Evolutionary conservation across 2,329 filamentous ascomycete species (phyloP).

Genomic region (Venturiaceae sp.): DNA sequence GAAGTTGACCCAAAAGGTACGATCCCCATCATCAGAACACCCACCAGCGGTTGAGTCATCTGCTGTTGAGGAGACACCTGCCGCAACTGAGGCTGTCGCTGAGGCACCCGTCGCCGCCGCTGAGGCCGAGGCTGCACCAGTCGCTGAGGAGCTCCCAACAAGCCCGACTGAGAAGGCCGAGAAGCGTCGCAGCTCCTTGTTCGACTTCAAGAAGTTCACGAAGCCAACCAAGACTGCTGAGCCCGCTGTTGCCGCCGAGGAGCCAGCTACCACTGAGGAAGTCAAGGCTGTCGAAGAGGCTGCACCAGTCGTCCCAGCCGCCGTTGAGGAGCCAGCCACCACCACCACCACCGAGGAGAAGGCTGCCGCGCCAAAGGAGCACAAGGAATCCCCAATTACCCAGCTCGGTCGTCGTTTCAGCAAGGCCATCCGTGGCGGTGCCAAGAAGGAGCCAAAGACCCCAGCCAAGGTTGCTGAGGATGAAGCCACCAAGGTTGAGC

Average conservation of each 20-base stretch:
- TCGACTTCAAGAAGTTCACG: conserved; percentile 6
- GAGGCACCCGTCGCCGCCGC: conserved; percentile 2
- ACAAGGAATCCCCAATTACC: conserved; percentile 12
- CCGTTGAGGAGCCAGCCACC: conserved; percentile 12
- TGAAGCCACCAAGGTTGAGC: conserved; percentile 19
- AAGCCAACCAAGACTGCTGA: conserved; percentile 5
- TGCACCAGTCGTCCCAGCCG: conserved; percentile 13
- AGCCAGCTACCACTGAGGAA: conserved; percentile 20
- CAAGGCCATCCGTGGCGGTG: conserved; percentile 27
- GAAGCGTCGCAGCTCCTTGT: conserved; percentile 12
- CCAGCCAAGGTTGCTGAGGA: conserved; percentile 22
- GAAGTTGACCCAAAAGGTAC: conserved; percentile 7
- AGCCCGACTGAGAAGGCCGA: conserved; percentile 3
- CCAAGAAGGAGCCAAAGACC: conserved; percentile 24
- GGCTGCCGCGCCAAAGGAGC: conserved; percentile 12
- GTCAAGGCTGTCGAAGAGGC: conserved; percentile 9
- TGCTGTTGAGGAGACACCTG: conserved; percentile 26
- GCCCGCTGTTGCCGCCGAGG: conserved; percentile 9
- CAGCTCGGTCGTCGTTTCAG: conserved; percentile 28
- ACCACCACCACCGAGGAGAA: conserved; percentile 11
- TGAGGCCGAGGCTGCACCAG: background rate
- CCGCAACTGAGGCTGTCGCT: conserved; percentile 25
- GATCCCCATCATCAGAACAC: conserved; percentile 8
- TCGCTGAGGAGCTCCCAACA: background rate
- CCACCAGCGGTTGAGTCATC: conserved; percentile 24